Percentiles rank a stretch among this genome's conserved stretches.
These are phyloP conservation scores for Trichoderma virens DNA, from an alignment of 495 filamentous ascomycete species.

Conservation along the genomic window DNA sequence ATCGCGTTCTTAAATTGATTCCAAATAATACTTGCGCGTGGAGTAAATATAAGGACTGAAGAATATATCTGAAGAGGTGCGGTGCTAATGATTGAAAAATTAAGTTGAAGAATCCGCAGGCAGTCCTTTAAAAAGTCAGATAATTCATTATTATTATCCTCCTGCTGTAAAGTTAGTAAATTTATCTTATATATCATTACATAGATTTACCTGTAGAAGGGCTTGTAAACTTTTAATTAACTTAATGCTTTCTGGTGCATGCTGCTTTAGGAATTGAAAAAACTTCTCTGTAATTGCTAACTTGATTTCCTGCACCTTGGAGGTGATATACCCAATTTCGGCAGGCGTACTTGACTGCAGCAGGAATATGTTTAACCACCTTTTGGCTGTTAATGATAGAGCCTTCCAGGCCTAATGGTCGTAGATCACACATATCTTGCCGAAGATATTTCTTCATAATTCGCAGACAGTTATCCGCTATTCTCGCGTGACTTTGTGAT, in stretches of 20 bases:
- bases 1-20: slow-evolving; percentile 3
- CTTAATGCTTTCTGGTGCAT: slow-evolving; percentile 5
- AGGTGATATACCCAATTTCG: slow-evolving; percentile 37
- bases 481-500: slow-evolving; percentile 9
- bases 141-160: not conserved
- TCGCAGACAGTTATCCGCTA: slow-evolving; percentile 22
- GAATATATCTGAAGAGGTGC: slow-evolving; percentile 9
- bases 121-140: not conserved
- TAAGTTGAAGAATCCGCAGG: not conserved
- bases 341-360: slow-evolving; percentile 24
- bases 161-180: not conserved
- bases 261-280: slow-evolving; percentile 21
- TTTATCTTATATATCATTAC: not conserved
- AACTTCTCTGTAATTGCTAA: slow-evolving; percentile 14
- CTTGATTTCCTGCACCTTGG: slow-evolving; percentile 10
- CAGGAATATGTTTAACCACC: slow-evolving; percentile 16
- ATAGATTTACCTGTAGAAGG: not conserved
- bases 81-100: not conserved
- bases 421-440: slow-evolving; percentile 19
- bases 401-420: not conserved
- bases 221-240: not conserved
- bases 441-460: slow-evolving; percentile 17
- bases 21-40: slow-evolving; percentile 2
- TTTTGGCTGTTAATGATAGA: not conserved
- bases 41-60: slow-evolving; percentile 10